Evolutionary conservation across 441 rosid genomes (phyloP).

Genomic region (Caryocar brasiliense): DNA sequence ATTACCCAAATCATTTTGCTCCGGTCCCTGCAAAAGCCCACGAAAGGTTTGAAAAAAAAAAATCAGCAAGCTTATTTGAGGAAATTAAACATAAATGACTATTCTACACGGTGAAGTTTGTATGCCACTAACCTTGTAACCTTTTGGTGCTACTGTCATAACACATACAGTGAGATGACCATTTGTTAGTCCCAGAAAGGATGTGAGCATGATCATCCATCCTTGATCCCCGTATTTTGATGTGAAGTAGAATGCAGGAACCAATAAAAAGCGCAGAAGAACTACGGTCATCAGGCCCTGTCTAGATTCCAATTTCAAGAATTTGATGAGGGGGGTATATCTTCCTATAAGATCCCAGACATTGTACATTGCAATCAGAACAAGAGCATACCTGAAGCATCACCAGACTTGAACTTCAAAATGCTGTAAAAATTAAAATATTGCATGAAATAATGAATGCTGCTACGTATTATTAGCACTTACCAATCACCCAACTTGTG

Average conservation of each 20-base stretch:
- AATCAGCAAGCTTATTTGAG: no score
- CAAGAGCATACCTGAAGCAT: conserved; percentile 46
- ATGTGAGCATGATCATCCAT: conserved; percentile 63
- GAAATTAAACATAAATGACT: no score
- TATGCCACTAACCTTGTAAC: conserved; percentile 55
- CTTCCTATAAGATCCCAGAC: conserved; percentile 54
- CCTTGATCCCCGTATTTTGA: conserved; percentile 62
- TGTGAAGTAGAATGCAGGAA: conserved; percentile 61
- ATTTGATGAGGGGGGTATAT: conserved; percentile 34
- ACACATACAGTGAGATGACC: conserved; percentile 64
- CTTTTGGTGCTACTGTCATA: conserved; percentile 48
- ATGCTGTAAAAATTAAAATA: neutral
- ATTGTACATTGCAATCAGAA: conserved; percentile 53
- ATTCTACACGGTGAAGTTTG: no score
- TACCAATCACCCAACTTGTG: conserved; percentile 62
- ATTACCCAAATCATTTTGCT: conserved; percentile 74
- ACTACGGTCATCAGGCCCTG: conserved; percentile 27
- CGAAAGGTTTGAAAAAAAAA: no score
- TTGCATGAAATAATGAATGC: neutral
- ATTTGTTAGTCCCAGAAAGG: conserved; percentile 45
- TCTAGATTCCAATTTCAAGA: conserved; percentile 40
- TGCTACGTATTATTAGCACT: conserved; percentile 3
- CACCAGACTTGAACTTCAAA: neutral
- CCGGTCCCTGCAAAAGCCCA: conserved; percentile 65
- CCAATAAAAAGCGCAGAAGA: conserved; percentile 33